Percentiles rank a stretch among this genome's conserved stretches.
Conservation (phyloP, 345 rosid species). For the Citrus medica region DNA sequence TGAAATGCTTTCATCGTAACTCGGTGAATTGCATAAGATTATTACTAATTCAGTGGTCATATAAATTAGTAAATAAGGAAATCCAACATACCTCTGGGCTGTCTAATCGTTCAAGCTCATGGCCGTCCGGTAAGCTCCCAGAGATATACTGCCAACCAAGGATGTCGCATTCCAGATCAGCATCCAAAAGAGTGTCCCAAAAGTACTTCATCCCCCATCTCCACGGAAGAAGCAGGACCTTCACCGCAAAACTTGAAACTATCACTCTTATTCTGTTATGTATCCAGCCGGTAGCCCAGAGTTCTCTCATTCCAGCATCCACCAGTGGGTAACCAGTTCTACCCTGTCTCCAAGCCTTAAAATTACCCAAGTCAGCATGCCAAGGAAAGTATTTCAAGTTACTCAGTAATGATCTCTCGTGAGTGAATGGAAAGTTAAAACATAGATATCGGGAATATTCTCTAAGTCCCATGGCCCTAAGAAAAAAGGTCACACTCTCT, state of each 20-base stretch:
- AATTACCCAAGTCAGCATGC: constrained; percentile 51
- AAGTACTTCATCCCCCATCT: constrained; percentile 97
- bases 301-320: constrained; percentile 98
- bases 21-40: background rate
- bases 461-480: constrained; percentile 77
- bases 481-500: constrained; percentile 61
- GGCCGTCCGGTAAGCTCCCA: constrained; percentile 93
- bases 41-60: background rate
- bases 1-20: background rate
- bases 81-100: constrained; percentile 58
- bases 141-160: constrained; percentile 97
- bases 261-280: constrained; percentile 87
- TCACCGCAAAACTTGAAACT: constrained; percentile 84
- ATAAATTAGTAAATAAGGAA: constrained; percentile 8
- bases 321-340: constrained; percentile 91
- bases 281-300: constrained; percentile 98
- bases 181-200: constrained; percentile 95
- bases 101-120: constrained; percentile 86
- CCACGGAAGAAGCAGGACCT: constrained; percentile 91
- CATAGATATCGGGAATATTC: constrained; percentile 93
- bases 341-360: constrained; percentile 96
- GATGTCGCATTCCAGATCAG: constrained; percentile 83
- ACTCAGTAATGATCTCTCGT: constrained; percentile 62
- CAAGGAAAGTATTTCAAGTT: constrained; percentile 80
- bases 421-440: constrained; percentile 92